phyloP scores from a whole-genome alignment of 352 stramenopile species.

The Aphanomyces euteiches region DNA sequence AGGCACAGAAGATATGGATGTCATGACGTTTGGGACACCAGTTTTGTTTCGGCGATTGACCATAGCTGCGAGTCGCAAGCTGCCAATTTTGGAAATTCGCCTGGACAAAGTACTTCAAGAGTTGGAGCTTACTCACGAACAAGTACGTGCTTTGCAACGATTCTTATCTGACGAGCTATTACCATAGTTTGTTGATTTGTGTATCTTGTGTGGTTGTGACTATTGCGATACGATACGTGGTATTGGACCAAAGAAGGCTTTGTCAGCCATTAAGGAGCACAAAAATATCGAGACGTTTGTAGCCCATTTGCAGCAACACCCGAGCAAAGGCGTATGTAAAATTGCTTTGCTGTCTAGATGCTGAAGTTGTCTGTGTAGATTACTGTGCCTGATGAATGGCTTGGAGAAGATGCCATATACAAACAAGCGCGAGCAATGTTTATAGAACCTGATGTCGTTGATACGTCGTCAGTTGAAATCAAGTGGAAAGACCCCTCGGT shows the following conservation, averaged over 20 bases:
- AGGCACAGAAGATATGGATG: slow-evolving; percentile 99
- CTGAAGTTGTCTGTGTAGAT: neutral
- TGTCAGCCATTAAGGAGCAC: slow-evolving; percentile 96
- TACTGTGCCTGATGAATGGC: slow-evolving; percentile 63
- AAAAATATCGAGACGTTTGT: slow-evolving; percentile 94
- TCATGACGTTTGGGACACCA: slow-evolving; percentile 96
- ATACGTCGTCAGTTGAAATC: slow-evolving; percentile 73
- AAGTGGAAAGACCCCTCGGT: slow-evolving; percentile 93
- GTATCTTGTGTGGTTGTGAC: slow-evolving; percentile 98
- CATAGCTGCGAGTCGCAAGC: slow-evolving; percentile 82
- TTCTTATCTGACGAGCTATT: slow-evolving; percentile 28
- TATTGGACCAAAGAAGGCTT: slow-evolving; percentile 97
- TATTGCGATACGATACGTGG: slow-evolving; percentile 98
- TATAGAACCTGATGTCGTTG: slow-evolving; percentile 64
- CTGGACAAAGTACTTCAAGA: slow-evolving; percentile 89
- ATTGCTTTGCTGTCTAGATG: neutral
- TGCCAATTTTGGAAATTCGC: slow-evolving; percentile 90
- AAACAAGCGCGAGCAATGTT: slow-evolving; percentile 93
- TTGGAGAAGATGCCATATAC: slow-evolving; percentile 88
- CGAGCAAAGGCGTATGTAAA: slow-evolving; percentile 76
- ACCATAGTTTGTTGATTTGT: slow-evolving; percentile 97
- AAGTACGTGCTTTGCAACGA: slow-evolving; percentile 29
- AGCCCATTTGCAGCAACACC: slow-evolving; percentile 82
- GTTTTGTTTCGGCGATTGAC: slow-evolving; percentile 92
- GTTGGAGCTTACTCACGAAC: slow-evolving; percentile 89